Base-by-base conservation (phyloP, 345 rosid species). In the Cardamine occulta region DNA sequence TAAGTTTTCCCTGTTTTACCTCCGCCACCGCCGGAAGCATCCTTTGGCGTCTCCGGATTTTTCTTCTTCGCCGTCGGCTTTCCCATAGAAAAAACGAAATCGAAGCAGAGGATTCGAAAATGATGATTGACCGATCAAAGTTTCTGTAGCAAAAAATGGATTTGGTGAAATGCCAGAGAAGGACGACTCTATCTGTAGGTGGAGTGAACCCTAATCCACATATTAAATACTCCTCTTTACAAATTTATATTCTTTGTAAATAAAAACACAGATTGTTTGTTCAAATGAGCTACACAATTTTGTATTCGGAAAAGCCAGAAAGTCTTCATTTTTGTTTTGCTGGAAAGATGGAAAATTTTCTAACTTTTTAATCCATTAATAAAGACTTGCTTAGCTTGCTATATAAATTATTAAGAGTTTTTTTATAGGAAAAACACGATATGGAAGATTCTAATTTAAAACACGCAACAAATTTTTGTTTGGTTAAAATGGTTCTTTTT, bases 61-160 rank as follows among this genome's bases (percentile, higher is more conserved):
- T 86, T 92, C 97, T 92, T 95, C 86, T 84, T 95, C 64, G 91
- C 99, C 21, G 91, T 75, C 2, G 99, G 98, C 82, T 95, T 95
- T 61, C 99, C 99, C 99, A 95, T 92, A 23, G 17, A n/a, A 45
- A 57, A 47, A 32, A 32, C 35, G 35, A 32, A 32, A 32, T 32
- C 8, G 8, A 32, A 32, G 8, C 8, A 6, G 35, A 7, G 8
- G 8, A 7, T 28, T 28, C 44, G 66, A 65, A 23, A 9, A 2
- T 34, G 18, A 15, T 28, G 13, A 61, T 70, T 68, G 74, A 67
- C 68, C 49, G 39, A 68, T 68, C 24, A 42, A 51, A 8, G 24
- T 49, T 37, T 45, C 3, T 51, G 66, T 42, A n/a, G 51, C 32
- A 21, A 57, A 21, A 4, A 51, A 61, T 48, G 19, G 39, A 4